A percentile compares a stretch with the other conserved stretches of the same genome.
These are phyloP conservation scores for Cytospora piceae DNA, from an alignment of 2,329 filamentous ascomycete genomes.

Conservation along the genomic window DNA sequence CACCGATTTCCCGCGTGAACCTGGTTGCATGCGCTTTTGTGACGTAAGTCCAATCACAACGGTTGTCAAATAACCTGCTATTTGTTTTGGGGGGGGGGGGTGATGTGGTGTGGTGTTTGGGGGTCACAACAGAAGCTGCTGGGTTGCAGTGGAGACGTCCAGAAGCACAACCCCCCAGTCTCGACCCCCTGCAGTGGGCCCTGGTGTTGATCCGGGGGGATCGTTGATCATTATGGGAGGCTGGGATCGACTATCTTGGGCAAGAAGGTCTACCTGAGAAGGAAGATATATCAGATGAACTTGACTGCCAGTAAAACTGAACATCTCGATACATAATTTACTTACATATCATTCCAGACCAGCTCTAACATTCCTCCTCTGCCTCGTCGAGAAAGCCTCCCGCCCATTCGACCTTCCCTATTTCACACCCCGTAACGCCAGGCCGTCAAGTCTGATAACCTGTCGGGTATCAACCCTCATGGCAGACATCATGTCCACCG, in stretches of 20 bases:
- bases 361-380: conserved; percentile 31
- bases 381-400: conserved; percentile 32
- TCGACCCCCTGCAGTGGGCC: conserved; percentile 10
- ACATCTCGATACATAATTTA: neutral
- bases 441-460: conserved; percentile 22
- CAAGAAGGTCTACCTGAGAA: neutral
- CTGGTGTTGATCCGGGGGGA: conserved; percentile 23
- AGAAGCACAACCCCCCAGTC: neutral
- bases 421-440: conserved; percentile 23
- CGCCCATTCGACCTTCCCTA: conserved; percentile 35
- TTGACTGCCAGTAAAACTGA: neutral
- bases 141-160: neutral
- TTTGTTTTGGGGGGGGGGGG: too few relatives aligned
- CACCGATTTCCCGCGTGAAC: conserved; percentile 33
- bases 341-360: conserved; percentile 14
- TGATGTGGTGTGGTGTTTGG: neutral
- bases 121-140: conserved; percentile 4
- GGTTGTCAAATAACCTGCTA: neutral
- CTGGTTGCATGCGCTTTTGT: conserved; percentile 36
- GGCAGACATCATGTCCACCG: conserved; percentile 19
- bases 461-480: conserved; percentile 28
- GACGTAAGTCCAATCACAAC: conserved; percentile 32
- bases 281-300: neutral
- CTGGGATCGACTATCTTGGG: conserved; percentile 5
- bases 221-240: conserved; percentile 24